Conservation (phyloP, 2,329 filamentous ascomycete species). For the Ciborinia camelliae region DNA sequence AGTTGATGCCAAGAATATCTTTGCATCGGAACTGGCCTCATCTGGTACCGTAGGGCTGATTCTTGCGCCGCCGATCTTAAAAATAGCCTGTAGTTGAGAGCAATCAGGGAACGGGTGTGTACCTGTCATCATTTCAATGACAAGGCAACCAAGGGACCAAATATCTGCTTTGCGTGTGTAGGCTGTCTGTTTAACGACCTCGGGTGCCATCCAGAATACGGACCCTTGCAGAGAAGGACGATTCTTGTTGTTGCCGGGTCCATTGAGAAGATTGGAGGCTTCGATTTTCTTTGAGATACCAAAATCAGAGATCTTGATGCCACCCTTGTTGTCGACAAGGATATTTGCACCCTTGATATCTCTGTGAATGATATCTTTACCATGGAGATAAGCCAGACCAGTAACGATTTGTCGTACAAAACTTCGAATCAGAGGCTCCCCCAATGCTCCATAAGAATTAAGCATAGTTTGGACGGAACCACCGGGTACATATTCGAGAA, state of each 20-base stretch:
- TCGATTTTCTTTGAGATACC: slow-evolving; percentile 98
- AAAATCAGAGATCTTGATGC: slow-evolving; percentile 98
- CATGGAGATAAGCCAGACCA: slow-evolving; percentile 89
- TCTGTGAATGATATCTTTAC: slow-evolving; percentile 92
- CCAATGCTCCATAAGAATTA: slow-evolving; percentile 93
- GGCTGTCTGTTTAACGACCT: slow-evolving; percentile 95
- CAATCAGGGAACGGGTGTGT: slow-evolving; percentile 95
- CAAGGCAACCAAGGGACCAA: slow-evolving; percentile 93
- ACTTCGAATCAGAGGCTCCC: slow-evolving; percentile 89
- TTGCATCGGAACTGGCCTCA: slow-evolving; percentile 77
- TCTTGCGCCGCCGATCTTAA: slow-evolving; percentile 90
- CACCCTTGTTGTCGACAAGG: slow-evolving; percentile 96
- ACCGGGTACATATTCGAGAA: slow-evolving; percentile 97
- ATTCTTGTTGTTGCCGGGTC: slow-evolving; percentile 64
- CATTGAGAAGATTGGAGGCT: slow-evolving; percentile 75
- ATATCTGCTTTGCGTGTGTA: slow-evolving; percentile 99
- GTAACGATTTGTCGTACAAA: slow-evolving; percentile 95
- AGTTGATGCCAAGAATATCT: slow-evolving; percentile 78
- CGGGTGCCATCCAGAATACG: slow-evolving; percentile 99
- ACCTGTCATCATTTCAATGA: slow-evolving; percentile 99
- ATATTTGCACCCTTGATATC: slow-evolving; percentile 99
- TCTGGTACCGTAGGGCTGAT: slow-evolving; percentile 87
- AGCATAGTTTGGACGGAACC: slow-evolving; percentile 98
- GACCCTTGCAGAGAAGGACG: slow-evolving; percentile 86
- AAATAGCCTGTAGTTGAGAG: slow-evolving; percentile 95